A percentile compares a stretch with the other conserved stretches of the same genome.
Conservation (phyloP, 2,329 filamentous ascomycete species). For the Lachnellula suecica region DNA sequence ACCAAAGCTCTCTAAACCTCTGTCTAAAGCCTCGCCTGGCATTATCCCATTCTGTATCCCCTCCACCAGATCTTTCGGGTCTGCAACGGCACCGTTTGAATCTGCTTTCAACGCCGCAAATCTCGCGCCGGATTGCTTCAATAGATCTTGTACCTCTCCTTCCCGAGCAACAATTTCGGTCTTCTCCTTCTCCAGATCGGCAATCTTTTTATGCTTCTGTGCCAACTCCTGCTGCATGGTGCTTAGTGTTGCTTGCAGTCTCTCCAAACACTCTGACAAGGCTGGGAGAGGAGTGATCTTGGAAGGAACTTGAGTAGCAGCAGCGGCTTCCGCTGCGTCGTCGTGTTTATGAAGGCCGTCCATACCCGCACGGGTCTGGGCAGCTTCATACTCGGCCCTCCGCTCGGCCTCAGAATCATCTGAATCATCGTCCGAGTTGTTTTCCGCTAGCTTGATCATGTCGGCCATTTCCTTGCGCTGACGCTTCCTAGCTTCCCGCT, state of each 20-base stretch:
- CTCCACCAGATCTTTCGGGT: constrained; percentile 20
- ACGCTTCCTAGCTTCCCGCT: constrained; percentile 65
- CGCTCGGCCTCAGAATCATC: constrained; percentile 71
- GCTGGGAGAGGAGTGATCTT: constrained; percentile 78
- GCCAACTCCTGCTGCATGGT: constrained; percentile 64
- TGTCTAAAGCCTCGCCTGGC: constrained; percentile 20
- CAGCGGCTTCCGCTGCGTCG: constrained; percentile 35
- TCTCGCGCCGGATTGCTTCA: constrained; percentile 77
- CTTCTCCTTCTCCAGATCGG: constrained; percentile 67
- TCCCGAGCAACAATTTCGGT: constrained; percentile 68
- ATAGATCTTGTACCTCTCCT: constrained; percentile 73
- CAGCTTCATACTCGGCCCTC: constrained; percentile 80
- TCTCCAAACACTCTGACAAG: constrained; percentile 64
- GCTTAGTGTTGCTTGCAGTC: constrained; percentile 60
- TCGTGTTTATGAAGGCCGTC: constrained; percentile 61
- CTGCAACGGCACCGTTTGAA: constrained; percentile 36
- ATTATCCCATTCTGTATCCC: constrained; percentile 7
- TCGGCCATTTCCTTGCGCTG: constrained; percentile 78
- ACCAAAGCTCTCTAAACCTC: constrained; percentile 39
- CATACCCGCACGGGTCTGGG: constrained; percentile 84
- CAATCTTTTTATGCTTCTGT: constrained; percentile 60
- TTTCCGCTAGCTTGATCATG: constrained; percentile 79
- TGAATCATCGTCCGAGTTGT: constrained; percentile 58
- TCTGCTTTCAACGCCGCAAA: constrained; percentile 59
- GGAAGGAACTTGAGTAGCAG: constrained; percentile 37